Base-by-base conservation (phyloP, 2,329 filamentous ascomycete species). In the Coniosporium tulheliwenetii region DNA sequence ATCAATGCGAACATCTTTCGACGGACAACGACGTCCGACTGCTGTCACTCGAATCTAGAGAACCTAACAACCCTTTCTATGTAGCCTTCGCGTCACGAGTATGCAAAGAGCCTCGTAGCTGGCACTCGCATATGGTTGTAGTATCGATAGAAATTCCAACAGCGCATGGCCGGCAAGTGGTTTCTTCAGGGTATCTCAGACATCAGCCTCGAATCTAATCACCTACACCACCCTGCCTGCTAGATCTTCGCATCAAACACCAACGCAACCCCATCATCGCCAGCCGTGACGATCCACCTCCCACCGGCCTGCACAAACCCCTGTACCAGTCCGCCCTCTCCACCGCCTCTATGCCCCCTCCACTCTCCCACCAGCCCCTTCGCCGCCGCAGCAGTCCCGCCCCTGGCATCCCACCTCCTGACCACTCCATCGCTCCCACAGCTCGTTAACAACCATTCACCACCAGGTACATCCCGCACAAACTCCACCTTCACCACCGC, bases 401-500 rank as follows among this genome's bases (percentile, higher is more conserved):
- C 79, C 36, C 79, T 62, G 5, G 75, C 69, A 61, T 98, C 89
- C 91, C 91, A 98, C 44, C 87, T 70, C 52, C 85, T 71, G 14
- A 98, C 76, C 0, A 87, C 85, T 13, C 91, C 89, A 53, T 98
- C 91, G 71, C 95, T 85, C 8, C 91, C 91, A 49, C 80, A 87
- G 47, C 77, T 85, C 2, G 89, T 96, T 40, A 96, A 66, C 45
- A 93, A 55, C 78, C 76, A 89, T 15, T 43, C 55, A 48, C 62
- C 37, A 36, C 51, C 44, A 39, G 52, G 5, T 4, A 53, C 49
- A 57, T 56, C 64, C 55, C 68, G 67, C 43, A 93, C 74, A 53
- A 94, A 98, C 44, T 95, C 85, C 4, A 96, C 77, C 62, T 93
- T 89, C 45, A 96, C 89, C 14, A 98, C 85, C 1, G 85, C 81